Conservation (phyloP, 1,284 basidiomycete genomes). For the Leccinum ponderosum region DNA sequence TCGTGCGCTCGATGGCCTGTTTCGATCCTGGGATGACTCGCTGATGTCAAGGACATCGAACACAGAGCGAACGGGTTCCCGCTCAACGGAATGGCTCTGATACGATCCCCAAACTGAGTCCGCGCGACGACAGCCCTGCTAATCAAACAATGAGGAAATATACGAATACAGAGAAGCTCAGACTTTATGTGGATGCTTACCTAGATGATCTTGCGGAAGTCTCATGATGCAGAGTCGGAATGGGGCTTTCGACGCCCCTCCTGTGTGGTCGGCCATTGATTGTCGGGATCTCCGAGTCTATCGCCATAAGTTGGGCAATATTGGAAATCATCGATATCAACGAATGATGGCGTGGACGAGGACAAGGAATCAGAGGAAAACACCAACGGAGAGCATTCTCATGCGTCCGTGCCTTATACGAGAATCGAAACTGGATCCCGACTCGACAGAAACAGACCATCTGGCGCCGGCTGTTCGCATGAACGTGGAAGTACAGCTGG, state of each 20-base stretch:
- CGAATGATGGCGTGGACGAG: conserved; percentile 8
- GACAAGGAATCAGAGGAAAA: conserved; percentile 18
- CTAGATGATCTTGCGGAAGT: conserved; percentile 4
- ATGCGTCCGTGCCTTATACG: conserved; percentile 18
- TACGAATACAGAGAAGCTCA: background rate
- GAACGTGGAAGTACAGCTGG: conserved; percentile 12
- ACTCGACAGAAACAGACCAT: conserved; percentile 11
- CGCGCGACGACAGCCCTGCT: conserved; percentile 5
- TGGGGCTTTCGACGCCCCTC: conserved; percentile 5
- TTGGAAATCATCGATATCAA: conserved; percentile 17
- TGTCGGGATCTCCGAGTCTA: background rate
- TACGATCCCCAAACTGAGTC: conserved; percentile 9
- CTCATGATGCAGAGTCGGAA: conserved; percentile 4
- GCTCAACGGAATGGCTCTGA: conserved; percentile 23
- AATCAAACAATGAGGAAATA: background rate
- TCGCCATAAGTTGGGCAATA: conserved; percentile 11
- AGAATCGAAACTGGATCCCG: conserved; percentile 7
- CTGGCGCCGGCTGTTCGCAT: conserved; percentile 20
- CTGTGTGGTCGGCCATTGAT: conserved; percentile 5
- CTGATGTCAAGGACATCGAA: conserved; percentile 30
- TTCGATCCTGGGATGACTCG: conserved; percentile 20
- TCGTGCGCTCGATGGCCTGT: conserved; percentile 7
- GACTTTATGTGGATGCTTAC: conserved; percentile 13
- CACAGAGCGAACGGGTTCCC: conserved; percentile 27
- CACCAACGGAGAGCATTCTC: conserved; percentile 27